These are phyloP conservation scores for Cardamine occulta DNA, from an alignment of 345 rosid species.

Conservation along the genomic window DNA sequence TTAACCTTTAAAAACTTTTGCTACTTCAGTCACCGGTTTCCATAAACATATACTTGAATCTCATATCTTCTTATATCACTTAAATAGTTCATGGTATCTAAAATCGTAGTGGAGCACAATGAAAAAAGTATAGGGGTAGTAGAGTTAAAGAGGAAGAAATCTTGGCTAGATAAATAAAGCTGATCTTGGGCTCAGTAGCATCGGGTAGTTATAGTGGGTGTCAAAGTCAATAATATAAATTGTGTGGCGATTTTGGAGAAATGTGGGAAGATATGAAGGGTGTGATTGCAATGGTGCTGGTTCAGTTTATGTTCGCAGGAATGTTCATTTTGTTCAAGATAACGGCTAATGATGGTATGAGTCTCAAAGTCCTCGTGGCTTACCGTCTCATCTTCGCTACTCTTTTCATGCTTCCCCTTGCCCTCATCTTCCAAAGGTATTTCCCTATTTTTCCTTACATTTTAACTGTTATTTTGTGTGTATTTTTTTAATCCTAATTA, in stretches of 20 bases:
- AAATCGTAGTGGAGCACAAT: conserved; percentile 36
- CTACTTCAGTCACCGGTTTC: conserved; percentile 20
- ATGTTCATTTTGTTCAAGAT: conserved; percentile 47
- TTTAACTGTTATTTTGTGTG: conserved; percentile 1
- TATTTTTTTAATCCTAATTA: background rate
- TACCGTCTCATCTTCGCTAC: conserved; percentile 50
- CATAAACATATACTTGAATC: conserved; percentile 10
- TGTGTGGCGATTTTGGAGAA: conserved; percentile 3
- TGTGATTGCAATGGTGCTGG: conserved; percentile 42
- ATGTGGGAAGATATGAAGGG: conserved; percentile 38
- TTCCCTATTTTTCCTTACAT: background rate
- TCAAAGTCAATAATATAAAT: conserved; percentile 1
- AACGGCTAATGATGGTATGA: conserved; percentile 44
- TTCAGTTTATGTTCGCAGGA: conserved; percentile 45
- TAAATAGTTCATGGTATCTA: background rate
- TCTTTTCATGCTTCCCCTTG: conserved; percentile 44
- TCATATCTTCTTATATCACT: conserved; percentile 22
- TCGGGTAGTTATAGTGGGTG: background rate
- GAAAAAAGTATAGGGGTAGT: conserved; percentile 14
- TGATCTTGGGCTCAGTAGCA: background rate
- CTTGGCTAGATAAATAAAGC: conserved; percentile 27
- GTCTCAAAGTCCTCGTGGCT: conserved; percentile 43
- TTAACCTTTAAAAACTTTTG: background rate
- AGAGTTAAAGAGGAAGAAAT: conserved; percentile 4
- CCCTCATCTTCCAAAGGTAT: conserved; percentile 50